Evolutionary conservation across 768 basidiomycete genomes (phyloP).

Genomic region (Daedalea quercina): DNA sequence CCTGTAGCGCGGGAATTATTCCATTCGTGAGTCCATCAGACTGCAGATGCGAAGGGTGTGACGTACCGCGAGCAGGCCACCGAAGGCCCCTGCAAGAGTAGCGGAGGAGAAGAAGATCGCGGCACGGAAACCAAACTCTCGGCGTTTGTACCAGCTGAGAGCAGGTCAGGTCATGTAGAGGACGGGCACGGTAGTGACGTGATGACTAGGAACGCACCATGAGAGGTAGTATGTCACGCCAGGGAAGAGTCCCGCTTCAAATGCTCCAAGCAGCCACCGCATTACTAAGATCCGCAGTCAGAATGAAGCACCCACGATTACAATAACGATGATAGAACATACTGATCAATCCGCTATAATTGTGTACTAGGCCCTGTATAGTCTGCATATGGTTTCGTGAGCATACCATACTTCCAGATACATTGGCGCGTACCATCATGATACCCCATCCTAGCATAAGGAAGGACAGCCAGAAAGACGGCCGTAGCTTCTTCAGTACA

Average conservation of each 20-base stretch:
- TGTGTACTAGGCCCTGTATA: conserved; percentile 62
- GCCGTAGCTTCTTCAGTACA: conserved; percentile 64
- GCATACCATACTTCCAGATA: neutral
- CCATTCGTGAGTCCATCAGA: neutral
- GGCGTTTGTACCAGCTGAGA: conserved; percentile 64
- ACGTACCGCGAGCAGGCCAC: conserved; percentile 62
- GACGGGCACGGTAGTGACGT: no score
- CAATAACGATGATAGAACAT: conserved; percentile 12
- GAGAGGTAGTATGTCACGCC: conserved; percentile 68
- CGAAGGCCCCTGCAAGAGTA: conserved; percentile 78
- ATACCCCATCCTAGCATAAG: conserved; percentile 74
- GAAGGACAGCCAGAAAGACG: conserved; percentile 69
- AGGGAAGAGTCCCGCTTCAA: conserved; percentile 54
- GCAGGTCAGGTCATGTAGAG: conserved; percentile 9
- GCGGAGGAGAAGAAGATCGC: conserved; percentile 52
- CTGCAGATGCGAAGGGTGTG: neutral
- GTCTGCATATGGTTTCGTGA: conserved; percentile 36
- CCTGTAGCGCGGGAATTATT: conserved; percentile 19
- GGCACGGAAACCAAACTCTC: conserved; percentile 59
- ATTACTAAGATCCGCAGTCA: no score
- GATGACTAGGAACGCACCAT: conserved; percentile 35
- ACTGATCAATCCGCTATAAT: conserved; percentile 67
- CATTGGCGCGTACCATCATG: conserved; percentile 49
- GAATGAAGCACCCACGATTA: neutral
- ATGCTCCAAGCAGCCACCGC: conserved; percentile 65